phyloP scores from a whole-genome alignment of 768 basidiomycete species.

The Dacryopinax spathularia region DNA sequence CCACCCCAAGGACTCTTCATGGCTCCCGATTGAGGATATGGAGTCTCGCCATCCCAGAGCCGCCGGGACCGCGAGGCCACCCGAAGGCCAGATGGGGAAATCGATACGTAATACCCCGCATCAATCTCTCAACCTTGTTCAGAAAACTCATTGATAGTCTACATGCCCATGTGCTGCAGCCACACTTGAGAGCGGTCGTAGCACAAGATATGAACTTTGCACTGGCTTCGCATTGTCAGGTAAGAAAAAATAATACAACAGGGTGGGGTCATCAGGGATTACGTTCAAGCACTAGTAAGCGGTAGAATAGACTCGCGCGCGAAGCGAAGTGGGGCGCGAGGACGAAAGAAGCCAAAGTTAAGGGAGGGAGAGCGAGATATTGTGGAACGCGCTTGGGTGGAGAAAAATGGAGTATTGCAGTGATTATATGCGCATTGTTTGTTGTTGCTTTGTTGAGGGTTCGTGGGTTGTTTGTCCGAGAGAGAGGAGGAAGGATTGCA shows the following conservation, averaged over 20 bases:
- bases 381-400: background rate
- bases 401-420: background rate
- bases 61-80: too few species aligned
- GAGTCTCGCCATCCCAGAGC: too few species aligned
- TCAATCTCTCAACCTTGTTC: too few species aligned
- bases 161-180: too few species aligned
- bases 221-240: slow-evolving; percentile 1
- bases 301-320: background rate
- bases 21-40: too few species aligned
- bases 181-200: too few species aligned
- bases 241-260: slow-evolving; percentile 1
- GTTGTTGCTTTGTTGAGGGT: background rate
- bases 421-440: background rate
- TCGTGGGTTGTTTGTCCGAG: background rate
- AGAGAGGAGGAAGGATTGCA: background rate
- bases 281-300: background rate
- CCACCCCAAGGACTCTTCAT: too few species aligned
- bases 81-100: too few species aligned
- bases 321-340: background rate
- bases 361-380: background rate
- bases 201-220: background rate
- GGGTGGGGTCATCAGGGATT: background rate
- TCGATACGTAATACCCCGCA: too few species aligned
- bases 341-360: too few species aligned
- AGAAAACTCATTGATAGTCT: too few species aligned